These are phyloP conservation scores for Lathyrus oleraceus DNA, from an alignment of 306 rosid genomes.

Conservation along the genomic window DNA sequence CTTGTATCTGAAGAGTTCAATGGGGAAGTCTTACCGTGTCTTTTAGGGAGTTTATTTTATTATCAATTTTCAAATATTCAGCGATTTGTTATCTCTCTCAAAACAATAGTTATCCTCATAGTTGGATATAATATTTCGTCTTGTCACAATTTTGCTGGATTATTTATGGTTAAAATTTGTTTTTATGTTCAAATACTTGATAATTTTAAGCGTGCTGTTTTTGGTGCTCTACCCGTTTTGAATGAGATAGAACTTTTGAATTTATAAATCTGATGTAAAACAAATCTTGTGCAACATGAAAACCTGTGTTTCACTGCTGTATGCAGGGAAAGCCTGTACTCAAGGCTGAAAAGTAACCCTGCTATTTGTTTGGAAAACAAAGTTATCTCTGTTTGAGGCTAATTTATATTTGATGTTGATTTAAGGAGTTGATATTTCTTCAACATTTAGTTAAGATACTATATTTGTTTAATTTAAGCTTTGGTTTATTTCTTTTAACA, in stretches of 20 bases:
- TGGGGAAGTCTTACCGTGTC: constrained; percentile 67
- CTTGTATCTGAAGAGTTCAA: constrained; percentile 65
- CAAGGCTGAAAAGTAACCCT: too few species aligned
- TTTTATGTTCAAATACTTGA: constrained; percentile 8
- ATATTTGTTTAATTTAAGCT: too few species aligned
- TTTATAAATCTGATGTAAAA: neutral
- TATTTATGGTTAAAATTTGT: neutral
- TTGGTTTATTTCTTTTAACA: too few species aligned
- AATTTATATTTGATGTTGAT: too few species aligned
- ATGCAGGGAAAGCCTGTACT: too few species aligned
- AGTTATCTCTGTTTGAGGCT: too few species aligned
- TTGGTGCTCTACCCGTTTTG: neutral
- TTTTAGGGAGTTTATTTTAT: constrained; percentile 32
- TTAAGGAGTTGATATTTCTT: too few species aligned
- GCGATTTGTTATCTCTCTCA: constrained; percentile 4
- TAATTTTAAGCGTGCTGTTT: neutral
- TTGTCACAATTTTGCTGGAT: constrained; percentile 17
- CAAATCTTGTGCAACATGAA: neutral
- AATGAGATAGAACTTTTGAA: too few species aligned
- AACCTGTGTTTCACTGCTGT: neutral
- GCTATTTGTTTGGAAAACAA: too few species aligned
- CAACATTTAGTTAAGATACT: too few species aligned
- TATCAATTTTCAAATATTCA: neutral
- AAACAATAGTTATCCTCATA: constrained; percentile 14
- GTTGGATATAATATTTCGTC: constrained; percentile 19